A percentile compares a stretch with the other conserved stretches of the same genome.
phyloP scores from a whole-genome alignment of 495 filamentous ascomycete species.

The Penicillium cinerascens region DNA sequence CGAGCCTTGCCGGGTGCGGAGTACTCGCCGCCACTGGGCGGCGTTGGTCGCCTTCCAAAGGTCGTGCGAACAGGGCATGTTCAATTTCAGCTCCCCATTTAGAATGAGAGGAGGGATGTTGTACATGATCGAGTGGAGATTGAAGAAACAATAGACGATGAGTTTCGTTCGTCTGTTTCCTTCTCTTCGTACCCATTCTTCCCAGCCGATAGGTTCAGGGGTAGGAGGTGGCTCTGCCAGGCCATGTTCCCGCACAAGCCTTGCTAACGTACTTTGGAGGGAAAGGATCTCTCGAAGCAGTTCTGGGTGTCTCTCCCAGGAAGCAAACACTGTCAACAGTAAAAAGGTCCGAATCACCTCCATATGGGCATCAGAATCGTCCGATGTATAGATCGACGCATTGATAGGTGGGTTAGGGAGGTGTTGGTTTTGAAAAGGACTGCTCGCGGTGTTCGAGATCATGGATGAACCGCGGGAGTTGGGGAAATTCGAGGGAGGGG shows the following conservation, averaged over 20 bases:
- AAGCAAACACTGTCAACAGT: slow-evolving; percentile 48
- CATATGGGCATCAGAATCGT: slow-evolving; percentile 50
- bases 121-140: slow-evolving; percentile 53
- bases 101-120: slow-evolving; percentile 52
- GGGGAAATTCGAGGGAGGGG: slow-evolving; percentile 35
- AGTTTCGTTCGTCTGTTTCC: slow-evolving; percentile 49
- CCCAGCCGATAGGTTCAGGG: slow-evolving; percentile 43
- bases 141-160: slow-evolving; percentile 54
- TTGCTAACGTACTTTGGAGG: slow-evolving; percentile 47
- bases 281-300: slow-evolving; percentile 48
- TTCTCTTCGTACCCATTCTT: slow-evolving; percentile 48
- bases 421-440: slow-evolving; percentile 38
- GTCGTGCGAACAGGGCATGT: slow-evolving; percentile 48
- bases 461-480: slow-evolving; percentile 41
- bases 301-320: slow-evolving; percentile 52
- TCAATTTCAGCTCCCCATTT: slow-evolving; percentile 47
- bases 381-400: slow-evolving; percentile 34
- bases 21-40: slow-evolving; percentile 42
- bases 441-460: slow-evolving; percentile 37
- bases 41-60: slow-evolving; percentile 50
- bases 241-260: slow-evolving; percentile 48
- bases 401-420: slow-evolving; percentile 29
- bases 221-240: slow-evolving; percentile 34
- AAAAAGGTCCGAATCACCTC: slow-evolving; percentile 48
- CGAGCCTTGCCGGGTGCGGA: slow-evolving; percentile 33